Evolutionary conservation across 2,329 filamentous ascomycete species (phyloP).

Genomic region (Chaetomium globosum): DNA sequence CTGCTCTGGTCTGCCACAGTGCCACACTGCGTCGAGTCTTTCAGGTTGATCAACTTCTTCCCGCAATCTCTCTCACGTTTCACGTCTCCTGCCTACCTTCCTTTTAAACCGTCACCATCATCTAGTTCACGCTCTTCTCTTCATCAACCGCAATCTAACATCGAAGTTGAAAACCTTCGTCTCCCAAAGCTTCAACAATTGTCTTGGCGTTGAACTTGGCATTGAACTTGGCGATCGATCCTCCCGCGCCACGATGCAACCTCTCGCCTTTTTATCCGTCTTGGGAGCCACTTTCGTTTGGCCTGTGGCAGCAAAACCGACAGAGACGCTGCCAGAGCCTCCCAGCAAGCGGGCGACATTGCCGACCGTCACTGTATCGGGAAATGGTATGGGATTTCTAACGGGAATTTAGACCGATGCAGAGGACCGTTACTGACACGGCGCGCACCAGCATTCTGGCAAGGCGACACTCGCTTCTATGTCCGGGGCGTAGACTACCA

Average conservation of each 20-base stretch:
- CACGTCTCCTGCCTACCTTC: constrained; percentile 10
- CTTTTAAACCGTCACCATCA: neutral
- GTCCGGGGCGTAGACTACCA: constrained; percentile 65
- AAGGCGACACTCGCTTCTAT: constrained; percentile 58
- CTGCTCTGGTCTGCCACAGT: neutral
- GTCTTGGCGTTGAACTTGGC: constrained; percentile 24
- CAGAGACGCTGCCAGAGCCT: constrained; percentile 51
- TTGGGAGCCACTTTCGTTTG: constrained; percentile 49
- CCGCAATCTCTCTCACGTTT: constrained; percentile 24
- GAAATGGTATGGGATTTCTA: constrained; percentile 54
- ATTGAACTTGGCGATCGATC: constrained; percentile 24
- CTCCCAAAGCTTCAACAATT: neutral
- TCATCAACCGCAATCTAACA: neutral
- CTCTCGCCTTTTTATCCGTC: constrained; percentile 48
- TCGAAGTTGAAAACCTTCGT: neutral
- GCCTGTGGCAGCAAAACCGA: constrained; percentile 52
- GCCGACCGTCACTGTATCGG: constrained; percentile 56
- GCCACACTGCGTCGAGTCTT: constrained; percentile 5
- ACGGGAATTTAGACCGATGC: neutral
- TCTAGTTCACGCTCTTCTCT: neutral
- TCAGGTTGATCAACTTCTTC: constrained; percentile 12
- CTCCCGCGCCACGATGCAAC: constrained; percentile 27
- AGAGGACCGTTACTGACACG: constrained; percentile 30
- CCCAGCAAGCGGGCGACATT: constrained; percentile 55
- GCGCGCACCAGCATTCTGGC: constrained; percentile 52